Conservation (phyloP, 352 stramenopile genomes). For the Globisporangium polare region DNA sequence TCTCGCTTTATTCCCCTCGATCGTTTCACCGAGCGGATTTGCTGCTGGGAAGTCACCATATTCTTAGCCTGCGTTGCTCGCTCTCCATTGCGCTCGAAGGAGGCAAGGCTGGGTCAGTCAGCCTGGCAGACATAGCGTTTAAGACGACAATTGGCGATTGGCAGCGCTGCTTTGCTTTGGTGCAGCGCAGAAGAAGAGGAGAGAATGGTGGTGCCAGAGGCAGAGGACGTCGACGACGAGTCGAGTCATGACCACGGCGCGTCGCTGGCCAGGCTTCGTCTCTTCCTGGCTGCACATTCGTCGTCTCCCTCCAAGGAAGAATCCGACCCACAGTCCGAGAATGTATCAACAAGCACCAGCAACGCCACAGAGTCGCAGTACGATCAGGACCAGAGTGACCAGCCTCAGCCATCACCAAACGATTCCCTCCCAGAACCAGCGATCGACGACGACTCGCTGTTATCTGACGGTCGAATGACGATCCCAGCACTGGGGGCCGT, state of each 20-base stretch:
- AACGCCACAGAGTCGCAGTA: not conserved
- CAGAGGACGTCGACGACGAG: not conserved
- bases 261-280: conserved; percentile 27
- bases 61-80: not conserved
- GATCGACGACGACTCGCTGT: conserved; percentile 13
- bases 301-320: not conserved
- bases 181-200: not conserved
- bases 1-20: not conserved
- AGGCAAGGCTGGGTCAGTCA: not conserved
- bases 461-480: conserved; percentile 9
- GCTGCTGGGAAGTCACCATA: not conserved
- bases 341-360: not conserved
- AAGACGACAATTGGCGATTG: not conserved
- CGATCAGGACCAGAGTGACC: not conserved
- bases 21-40: not conserved
- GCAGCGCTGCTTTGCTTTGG: not conserved
- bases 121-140: not conserved
- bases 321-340: not conserved
- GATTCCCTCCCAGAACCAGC: not conserved
- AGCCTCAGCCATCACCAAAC: not conserved
- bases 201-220: not conserved
- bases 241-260: conserved; percentile 14
- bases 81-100: not conserved
- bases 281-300: conserved; percentile 32
- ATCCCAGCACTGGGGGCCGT: conserved; percentile 32